Conservation (phyloP, 2,329 filamentous ascomycete species). For the Pseudogymnoascus pannorum region DNA sequence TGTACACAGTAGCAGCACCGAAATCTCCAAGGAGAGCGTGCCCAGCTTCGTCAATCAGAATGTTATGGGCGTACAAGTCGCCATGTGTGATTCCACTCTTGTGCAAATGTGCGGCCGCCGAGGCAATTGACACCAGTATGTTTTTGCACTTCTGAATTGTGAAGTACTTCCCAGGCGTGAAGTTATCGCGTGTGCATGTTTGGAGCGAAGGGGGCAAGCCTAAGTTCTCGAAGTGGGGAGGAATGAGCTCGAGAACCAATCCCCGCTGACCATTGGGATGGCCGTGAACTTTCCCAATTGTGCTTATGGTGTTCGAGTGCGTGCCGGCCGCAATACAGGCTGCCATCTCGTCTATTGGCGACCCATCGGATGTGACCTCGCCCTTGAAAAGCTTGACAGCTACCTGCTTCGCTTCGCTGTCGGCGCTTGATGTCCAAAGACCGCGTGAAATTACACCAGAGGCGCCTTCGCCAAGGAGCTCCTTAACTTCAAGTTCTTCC, state of each 20-base stretch:
- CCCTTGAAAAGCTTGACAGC: constrained; percentile 44
- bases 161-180: constrained; percentile 27
- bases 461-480: constrained; percentile 38
- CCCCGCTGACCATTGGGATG: constrained; percentile 36
- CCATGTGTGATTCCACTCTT: constrained; percentile 38
- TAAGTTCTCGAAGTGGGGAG: constrained; percentile 35
- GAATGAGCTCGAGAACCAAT: constrained; percentile 41
- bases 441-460: constrained; percentile 41
- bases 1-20: constrained; percentile 41
- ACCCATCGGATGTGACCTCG: constrained; percentile 40
- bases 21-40: constrained; percentile 42
- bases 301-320: constrained; percentile 39
- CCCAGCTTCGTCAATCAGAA: constrained; percentile 34
- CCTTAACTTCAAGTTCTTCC: constrained; percentile 34
- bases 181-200: constrained; percentile 40
- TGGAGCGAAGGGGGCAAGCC: constrained; percentile 38
- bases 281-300: constrained; percentile 37
- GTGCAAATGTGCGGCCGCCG: constrained; percentile 39
- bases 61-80: constrained; percentile 42
- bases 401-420: constrained; percentile 31
- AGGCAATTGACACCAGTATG: constrained; percentile 36
- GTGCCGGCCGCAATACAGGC: constrained; percentile 39
- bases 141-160: constrained; percentile 26
- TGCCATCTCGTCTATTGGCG: constrained; percentile 42
- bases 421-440: constrained; percentile 25